These are phyloP conservation scores for Silene conica DNA, from an alignment of 148 eudicot species.

Conservation along the genomic window DNA sequence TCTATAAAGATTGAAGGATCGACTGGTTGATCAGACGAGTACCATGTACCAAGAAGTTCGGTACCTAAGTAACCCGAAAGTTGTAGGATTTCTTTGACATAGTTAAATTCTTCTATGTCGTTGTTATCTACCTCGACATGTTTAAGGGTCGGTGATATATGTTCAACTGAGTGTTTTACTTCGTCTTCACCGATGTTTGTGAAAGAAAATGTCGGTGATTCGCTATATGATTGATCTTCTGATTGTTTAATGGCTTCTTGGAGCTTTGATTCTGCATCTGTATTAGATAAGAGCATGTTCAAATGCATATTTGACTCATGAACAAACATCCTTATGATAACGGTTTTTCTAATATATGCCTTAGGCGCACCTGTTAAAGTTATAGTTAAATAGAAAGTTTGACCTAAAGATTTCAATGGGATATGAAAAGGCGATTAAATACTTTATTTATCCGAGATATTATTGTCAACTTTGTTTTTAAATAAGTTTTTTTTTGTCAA, in stretches of 20 bases:
- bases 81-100: slow-evolving; percentile 53
- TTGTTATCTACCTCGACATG: slow-evolving; percentile 17
- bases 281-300: neutral
- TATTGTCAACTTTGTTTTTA: too few species aligned
- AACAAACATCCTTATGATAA: too few species aligned
- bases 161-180: neutral
- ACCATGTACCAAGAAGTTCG: slow-evolving; percentile 57
- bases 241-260: neutral
- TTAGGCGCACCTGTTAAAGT: too few species aligned
- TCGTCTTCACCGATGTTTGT: slow-evolving; percentile 1
- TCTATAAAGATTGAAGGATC: slow-evolving; percentile 55
- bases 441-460: too few species aligned
- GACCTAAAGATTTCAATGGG: too few species aligned
- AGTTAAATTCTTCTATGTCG: slow-evolving; percentile 44
- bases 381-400: too few species aligned
- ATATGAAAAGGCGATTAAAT: too few species aligned
- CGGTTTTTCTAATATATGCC: too few species aligned
- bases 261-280: slow-evolving; percentile 6
- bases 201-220: slow-evolving; percentile 11
- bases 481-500: too few species aligned
- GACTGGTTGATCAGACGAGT: slow-evolving; percentile 48
- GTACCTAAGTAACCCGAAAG: slow-evolving; percentile 52
- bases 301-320: too few species aligned
- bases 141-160: neutral
- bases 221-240: neutral